These are phyloP conservation scores for Talaromyces rugulosus DNA, from an alignment of 2,329 filamentous ascomycete species.

Conservation along the genomic window DNA sequence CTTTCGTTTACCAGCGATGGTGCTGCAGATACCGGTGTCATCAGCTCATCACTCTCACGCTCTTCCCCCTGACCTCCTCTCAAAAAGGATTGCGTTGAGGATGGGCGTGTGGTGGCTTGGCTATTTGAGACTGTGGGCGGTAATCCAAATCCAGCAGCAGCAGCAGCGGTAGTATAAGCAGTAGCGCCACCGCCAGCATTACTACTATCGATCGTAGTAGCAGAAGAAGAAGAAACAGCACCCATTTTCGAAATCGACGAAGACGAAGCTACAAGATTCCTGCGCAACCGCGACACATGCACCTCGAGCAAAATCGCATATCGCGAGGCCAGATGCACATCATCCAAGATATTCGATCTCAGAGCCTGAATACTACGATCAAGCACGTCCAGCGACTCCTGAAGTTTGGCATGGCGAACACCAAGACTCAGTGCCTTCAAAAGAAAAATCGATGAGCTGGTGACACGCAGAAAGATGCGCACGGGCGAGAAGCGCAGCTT, in stretches of 20 bases:
- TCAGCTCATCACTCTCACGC: background rate
- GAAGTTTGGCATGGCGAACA: constrained; percentile 46
- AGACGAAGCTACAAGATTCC: constrained; percentile 28
- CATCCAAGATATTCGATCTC: constrained; percentile 46
- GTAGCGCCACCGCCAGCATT: constrained; percentile 2
- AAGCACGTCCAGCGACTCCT: constrained; percentile 46
- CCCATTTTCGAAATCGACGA: constrained; percentile 11
- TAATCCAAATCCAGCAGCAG: background rate
- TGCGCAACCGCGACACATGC: constrained; percentile 39
- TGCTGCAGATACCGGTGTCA: constrained; percentile 7
- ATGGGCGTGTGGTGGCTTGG: constrained; percentile 13
- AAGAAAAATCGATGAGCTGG: constrained; percentile 53
- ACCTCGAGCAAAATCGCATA: constrained; percentile 49
- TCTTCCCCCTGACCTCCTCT: background rate
- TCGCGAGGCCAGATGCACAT: constrained; percentile 49
- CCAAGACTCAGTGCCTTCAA: constrained; percentile 50
- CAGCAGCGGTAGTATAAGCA: background rate
- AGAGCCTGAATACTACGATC: constrained; percentile 47
- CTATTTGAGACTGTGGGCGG: background rate
- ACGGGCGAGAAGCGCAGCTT: constrained; percentile 51
- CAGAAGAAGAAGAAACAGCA: background rate
- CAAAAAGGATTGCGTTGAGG: constrained; percentile 8
- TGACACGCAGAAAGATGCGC: constrained; percentile 51
- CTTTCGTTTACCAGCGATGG: constrained; percentile 11
- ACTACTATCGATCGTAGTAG: background rate